Evolutionary conservation across 1,284 basidiomycete species (phyloP), one percentile per base, ranked within the genome.

Genomic region (Microbotryum lychnidis-dioicae): DNA sequence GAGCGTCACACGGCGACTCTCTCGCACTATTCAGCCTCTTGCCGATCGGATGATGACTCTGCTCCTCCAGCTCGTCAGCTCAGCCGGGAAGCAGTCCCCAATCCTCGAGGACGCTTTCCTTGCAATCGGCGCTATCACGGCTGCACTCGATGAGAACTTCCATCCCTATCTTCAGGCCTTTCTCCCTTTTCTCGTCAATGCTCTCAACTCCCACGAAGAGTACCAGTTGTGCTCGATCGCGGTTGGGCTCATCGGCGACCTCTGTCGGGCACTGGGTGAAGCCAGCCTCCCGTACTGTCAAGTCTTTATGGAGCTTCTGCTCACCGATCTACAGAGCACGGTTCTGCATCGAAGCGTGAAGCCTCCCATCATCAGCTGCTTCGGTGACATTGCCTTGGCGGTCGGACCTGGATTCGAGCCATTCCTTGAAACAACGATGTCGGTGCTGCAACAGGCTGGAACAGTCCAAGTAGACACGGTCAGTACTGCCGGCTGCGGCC

Each of bases 91-190:
- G 79, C 88, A 91, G 27, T 91, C 92, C 4, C 94, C 91, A 2
- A 84, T 97, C n/a, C 82, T 97, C 45, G 96, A 98, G 75, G 96
- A 99, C 73, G 90, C 91, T 4, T 97, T 98, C 81, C 82, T 97
- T 44, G 88, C 91, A 48, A 86, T 97, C 55, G 94, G 94, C n/a
- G 85, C 91, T 9, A 80, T 96, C 54, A 58, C 60, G 31, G 21
- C 70, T 80, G 91, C 89, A 0, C 83, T 97, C 50, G 94, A 97
- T 73, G 77, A 79, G 56, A 82, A 83, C 62, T 97, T 99, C 76
- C 80, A 84, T 64, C 87, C 90, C 47, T 98, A 97, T 78, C 86
- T 97, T 68, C 79, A 83, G 44, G 87, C 91, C 0, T 96, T 98
- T 81, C 77, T 93, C 53, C 91, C 89, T 2, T 94, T 83, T 80